Percentiles rank a stretch among this genome's conserved stretches.
Evolutionary conservation across 495 filamentous ascomycete genomes (phyloP).

Genomic region (Hyaloscypha hepaticicola): DNA sequence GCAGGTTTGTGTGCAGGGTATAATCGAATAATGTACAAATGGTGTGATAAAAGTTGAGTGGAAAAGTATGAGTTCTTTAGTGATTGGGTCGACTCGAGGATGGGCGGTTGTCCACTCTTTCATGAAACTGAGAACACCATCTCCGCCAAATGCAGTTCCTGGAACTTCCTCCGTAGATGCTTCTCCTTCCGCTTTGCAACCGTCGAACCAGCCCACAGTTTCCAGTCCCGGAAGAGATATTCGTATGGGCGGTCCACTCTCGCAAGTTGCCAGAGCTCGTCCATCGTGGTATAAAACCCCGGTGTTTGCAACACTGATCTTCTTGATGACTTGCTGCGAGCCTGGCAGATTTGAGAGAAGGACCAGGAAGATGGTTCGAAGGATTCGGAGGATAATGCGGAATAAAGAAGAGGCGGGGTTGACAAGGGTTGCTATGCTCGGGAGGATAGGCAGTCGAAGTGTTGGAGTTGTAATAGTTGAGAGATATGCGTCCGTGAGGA

Average conservation of each 20-base stretch:
- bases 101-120: conserved; percentile 69
- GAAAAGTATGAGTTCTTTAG: conserved; percentile 61
- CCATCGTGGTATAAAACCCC: conserved; percentile 62
- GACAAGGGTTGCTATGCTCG: conserved; percentile 61
- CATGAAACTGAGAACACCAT: conserved; percentile 52
- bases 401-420: conserved; percentile 43
- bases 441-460: conserved; percentile 51
- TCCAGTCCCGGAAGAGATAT: conserved; percentile 57
- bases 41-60: conserved; percentile 59
- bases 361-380: conserved; percentile 52
- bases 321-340: conserved; percentile 52
- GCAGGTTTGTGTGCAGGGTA: conserved; percentile 36
- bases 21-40: conserved; percentile 64
- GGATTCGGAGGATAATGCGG: conserved; percentile 43
- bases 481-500: conserved; percentile 61
- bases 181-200: conserved; percentile 50
- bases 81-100: conserved; percentile 59
- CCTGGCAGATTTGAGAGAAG: conserved; percentile 53
- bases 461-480: conserved; percentile 44
- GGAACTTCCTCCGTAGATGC: conserved; percentile 18
- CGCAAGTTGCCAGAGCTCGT: conserved; percentile 62
- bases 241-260: conserved; percentile 65
- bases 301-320: conserved; percentile 66
- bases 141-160: conserved; percentile 46
- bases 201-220: conserved; percentile 67